These are phyloP conservation scores for Globisporangium okanoganense DNA, from an alignment of 352 stramenopile species.

Conservation along the genomic window DNA sequence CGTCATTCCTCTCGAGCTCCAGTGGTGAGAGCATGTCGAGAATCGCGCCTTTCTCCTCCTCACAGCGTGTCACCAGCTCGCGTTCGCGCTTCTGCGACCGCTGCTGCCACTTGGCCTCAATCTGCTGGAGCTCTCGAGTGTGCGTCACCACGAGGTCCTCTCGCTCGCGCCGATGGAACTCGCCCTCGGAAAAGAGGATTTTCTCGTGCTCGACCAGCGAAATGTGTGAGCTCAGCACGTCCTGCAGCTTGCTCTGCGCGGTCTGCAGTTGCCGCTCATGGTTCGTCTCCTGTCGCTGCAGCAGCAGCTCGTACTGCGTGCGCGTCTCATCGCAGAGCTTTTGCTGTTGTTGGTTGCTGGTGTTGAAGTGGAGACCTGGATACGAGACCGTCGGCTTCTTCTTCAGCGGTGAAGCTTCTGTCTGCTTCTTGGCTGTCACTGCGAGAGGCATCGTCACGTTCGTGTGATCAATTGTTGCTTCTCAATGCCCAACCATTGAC, in stretches of 20 bases:
- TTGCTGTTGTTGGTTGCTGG: constrained; percentile 14
- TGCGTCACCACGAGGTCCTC: constrained; percentile 21
- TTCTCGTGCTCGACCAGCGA: constrained; percentile 54
- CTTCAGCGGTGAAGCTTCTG: constrained; percentile 15
- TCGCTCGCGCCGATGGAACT: constrained; percentile 22
- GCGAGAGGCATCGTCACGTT: constrained; percentile 1
- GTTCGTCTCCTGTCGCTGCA: constrained; percentile 34
- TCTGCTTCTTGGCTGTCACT: not conserved
- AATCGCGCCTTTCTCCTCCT: constrained; percentile 24
- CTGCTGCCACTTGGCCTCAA: constrained; percentile 24
- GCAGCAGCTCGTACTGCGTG: constrained; percentile 43
- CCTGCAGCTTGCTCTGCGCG: constrained; percentile 35
- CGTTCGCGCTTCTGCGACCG: constrained; percentile 22
- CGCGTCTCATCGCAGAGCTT: constrained; percentile 54
- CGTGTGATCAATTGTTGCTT: not conserved
- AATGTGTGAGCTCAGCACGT: constrained; percentile 42
- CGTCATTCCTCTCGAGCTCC: constrained; percentile 32
- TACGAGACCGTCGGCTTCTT: constrained; percentile 20
- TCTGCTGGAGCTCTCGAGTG: constrained; percentile 21
- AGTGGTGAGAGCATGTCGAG: constrained; percentile 33
- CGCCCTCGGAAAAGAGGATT: constrained; percentile 21
- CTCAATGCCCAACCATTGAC: not conserved
- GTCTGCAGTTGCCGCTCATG: constrained; percentile 41
- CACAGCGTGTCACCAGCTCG: constrained; percentile 15
- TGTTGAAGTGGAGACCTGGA: not conserved